Conservation (phyloP, 306 rosid species). For the Cucurbita ficifolia region DNA sequence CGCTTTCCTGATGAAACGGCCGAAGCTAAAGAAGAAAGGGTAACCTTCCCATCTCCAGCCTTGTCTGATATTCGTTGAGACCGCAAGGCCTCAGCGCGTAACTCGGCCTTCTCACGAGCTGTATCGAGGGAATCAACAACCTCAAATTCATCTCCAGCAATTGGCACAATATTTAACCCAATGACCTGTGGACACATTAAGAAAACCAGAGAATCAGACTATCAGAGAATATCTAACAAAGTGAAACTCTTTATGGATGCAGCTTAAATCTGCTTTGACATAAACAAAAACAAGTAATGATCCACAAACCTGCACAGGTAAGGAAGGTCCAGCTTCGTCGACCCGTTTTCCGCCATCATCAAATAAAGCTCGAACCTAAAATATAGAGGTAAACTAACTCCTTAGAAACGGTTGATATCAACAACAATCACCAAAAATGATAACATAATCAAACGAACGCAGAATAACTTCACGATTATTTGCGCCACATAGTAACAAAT, state of each 20-base stretch:
- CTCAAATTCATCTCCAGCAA: constrained; percentile 92
- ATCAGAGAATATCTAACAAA: not conserved
- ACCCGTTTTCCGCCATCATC: constrained; percentile 87
- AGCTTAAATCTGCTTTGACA: not conserved
- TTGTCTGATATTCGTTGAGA: constrained; percentile 80
- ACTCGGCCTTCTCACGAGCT: constrained; percentile 89
- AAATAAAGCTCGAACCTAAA: constrained; percentile 85
- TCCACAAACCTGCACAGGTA: constrained; percentile 75
- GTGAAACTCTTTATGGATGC: not conserved
- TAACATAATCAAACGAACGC: not conserved
- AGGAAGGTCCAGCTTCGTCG: constrained; percentile 70
- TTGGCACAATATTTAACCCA: constrained; percentile 82
- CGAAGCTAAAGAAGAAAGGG: constrained; percentile 95
- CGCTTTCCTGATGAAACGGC: constrained; percentile 77
- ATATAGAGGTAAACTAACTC: constrained; percentile 3
- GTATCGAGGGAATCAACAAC: constrained; percentile 66
- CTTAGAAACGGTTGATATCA: not conserved
- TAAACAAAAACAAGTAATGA: not conserved
- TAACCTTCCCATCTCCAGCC: constrained; percentile 94
- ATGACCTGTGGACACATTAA: constrained; percentile 38
- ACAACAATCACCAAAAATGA: not conserved
- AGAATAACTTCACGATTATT: not conserved
- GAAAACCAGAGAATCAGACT: not conserved
- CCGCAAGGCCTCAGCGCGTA: constrained; percentile 56
- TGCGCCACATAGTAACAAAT: not conserved